Conservation (phyloP, 345 rosid species). For the Eucalyptus pumila region DNA sequence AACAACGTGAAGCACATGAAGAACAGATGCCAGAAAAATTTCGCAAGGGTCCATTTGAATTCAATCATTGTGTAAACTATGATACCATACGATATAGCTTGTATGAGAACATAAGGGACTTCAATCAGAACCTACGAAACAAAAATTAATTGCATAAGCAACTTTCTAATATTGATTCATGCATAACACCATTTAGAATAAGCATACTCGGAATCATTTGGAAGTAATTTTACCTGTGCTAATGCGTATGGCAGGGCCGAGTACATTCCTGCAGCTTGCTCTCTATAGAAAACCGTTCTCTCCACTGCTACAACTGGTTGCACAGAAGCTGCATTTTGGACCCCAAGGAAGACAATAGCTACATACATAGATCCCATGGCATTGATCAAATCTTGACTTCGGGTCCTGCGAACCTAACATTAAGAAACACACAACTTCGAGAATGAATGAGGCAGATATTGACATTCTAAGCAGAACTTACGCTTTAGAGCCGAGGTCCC, state of each 20-base stretch:
- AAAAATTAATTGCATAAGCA: background rate
- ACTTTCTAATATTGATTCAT: background rate
- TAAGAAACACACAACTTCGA: background rate
- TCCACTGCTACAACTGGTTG: slow-evolving; percentile 30
- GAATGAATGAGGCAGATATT: background rate
- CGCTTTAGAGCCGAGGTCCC: slow-evolving; percentile 27
- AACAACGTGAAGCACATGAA: slow-evolving; percentile 30
- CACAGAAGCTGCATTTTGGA: slow-evolving; percentile 15
- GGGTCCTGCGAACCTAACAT: background rate
- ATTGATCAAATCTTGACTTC: slow-evolving; percentile 12
- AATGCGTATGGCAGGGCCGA: slow-evolving; percentile 35
- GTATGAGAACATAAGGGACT: slow-evolving; percentile 19
- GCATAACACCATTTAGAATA: background rate
- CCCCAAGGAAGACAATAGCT: slow-evolving; percentile 26
- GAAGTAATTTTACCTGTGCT: slow-evolving; percentile 18
- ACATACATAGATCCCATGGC: slow-evolving; percentile 35
- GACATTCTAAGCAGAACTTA: background rate
- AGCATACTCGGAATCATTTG: background rate
- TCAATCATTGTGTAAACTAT: slow-evolving; percentile 28
- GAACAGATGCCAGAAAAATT: slow-evolving; percentile 35
- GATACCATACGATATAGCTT: slow-evolving; percentile 7
- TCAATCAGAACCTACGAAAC: slow-evolving; percentile 17
- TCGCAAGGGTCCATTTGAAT: slow-evolving; percentile 18
- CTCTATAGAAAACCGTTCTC: slow-evolving; percentile 37
- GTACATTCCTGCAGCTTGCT: slow-evolving; percentile 48